phyloP scores from a whole-genome alignment of 2,329 filamentous ascomycete species.

The Ceratocystis papillata region DNA sequence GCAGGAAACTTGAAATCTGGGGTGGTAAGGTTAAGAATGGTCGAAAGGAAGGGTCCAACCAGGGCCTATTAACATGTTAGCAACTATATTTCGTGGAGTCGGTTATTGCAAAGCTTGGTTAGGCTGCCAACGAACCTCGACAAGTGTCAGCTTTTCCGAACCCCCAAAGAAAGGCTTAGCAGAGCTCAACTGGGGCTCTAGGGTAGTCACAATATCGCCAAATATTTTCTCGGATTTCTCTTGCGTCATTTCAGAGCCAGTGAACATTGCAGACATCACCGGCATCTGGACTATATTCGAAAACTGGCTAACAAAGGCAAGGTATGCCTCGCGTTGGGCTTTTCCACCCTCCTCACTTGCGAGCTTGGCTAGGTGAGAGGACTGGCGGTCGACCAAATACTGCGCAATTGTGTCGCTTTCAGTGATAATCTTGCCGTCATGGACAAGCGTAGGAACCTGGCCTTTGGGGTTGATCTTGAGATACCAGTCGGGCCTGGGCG shows the following conservation, averaged over 20 bases:
- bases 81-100: constrained; percentile 1
- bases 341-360: constrained; percentile 44
- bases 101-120: no score
- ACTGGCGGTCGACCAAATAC: constrained; percentile 59
- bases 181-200: constrained; percentile 56
- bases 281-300: constrained; percentile 45
- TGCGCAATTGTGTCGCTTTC: constrained; percentile 65
- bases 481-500: constrained; percentile 61
- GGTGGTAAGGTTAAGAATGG: constrained; percentile 43
- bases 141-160: constrained; percentile 54
- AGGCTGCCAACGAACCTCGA: constrained; percentile 31
- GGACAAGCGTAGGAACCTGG: constrained; percentile 59
- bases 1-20: constrained; percentile 44
- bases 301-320: constrained; percentile 64
- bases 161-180: constrained; percentile 54
- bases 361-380: constrained; percentile 53
- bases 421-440: constrained; percentile 56
- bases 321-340: constrained; percentile 52
- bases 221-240: constrained; percentile 37
- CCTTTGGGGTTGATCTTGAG: constrained; percentile 69
- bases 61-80: constrained; percentile 39
- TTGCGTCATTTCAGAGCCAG: constrained; percentile 36
- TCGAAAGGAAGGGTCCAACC: constrained; percentile 55
- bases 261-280: constrained; percentile 31
- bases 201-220: constrained; percentile 51